Evolutionary conservation across 306 rosid species (phyloP), one percentile per base, ranked within the genome.

Genomic region (Mucuna pruriens): DNA sequence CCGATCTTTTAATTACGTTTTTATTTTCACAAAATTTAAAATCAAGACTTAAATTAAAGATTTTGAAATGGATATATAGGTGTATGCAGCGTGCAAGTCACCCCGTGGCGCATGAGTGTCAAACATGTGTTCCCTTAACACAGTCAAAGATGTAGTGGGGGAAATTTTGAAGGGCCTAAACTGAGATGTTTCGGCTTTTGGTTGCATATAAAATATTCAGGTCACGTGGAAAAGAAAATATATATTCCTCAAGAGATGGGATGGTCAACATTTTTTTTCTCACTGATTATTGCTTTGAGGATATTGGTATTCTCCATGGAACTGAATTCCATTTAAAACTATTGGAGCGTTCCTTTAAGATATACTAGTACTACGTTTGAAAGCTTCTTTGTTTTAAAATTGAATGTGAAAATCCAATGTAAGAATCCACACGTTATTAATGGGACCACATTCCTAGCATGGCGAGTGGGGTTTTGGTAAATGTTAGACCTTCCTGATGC

Each of bases 401-500:
- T 54, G 38, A 60, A 52, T 67, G 15, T 42, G 8, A 60, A 79
- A 45, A 26, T 2, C 68, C 51, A 16, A 40, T 48, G 62, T 63
- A 52, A 58, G 48, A 76, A 77, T 72, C 71, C 80, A 78, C 23
- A 46, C 75, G 45, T 36, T 76, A 55, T 45, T 31, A 76, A 83
- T 36, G 74, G 85, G 78, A 20, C 85, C 85, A 83, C 73, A 40
- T 74, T 63, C 65, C 71, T n/a, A 79, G 78, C 75, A 74, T 49
- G 76, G 68, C 74, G 42, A 74, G 44, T 74, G 79, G 68, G 63
- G n/a, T n/a, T n/a, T 81, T 63, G 4, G 42, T 42, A 31, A 76
- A 70, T 76, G 51, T 25, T 61, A 58, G 16, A 49, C 63, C 25
- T 46, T 62, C 49, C 51, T 55, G 19, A 40, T 77, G 16, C 42